Evolutionary conservation across 345 rosid genomes (phyloP), one percentile per base, ranked within the genome.

Genomic region (Capsella bursapastoris): DNA sequence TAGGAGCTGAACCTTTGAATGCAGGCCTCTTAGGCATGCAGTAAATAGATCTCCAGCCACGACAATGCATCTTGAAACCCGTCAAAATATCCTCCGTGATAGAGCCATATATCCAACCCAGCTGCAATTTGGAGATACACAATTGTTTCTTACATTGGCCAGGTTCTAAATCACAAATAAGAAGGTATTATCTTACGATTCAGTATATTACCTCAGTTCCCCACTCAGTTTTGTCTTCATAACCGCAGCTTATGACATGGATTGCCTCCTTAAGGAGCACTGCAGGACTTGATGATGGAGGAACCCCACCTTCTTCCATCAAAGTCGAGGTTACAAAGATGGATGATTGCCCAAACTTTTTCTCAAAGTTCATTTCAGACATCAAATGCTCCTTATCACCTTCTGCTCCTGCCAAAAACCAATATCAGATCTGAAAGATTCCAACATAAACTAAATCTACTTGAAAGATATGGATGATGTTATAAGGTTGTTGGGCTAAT

Each of bases 141-240:
- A 25, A 16, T 56, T 25, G 8, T 40, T 60, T 41, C 66, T 78
- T 61, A 72, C 61, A 45, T 44, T 14, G 50, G 45, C 8, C n/a
- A 64, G 68, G 32, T 56, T 57, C 28, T 32, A 57, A 77, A 40
- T 32, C 64, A 78, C n/a, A 25, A 11, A 10, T 11, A 50, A 55
- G 9, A 25, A 44, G 68, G 45, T 67, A 44, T 12, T 34, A 50
- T 62, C 1, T 47, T 28, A 38, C 13, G 18, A 15, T 51, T 72
- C 47, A 48, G 40, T 66, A 57, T 13, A 38, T 48, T 90, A 95
- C 97, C 97, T 95, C 99, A 45, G 70, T 69, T 68, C 99, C 99
- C 98, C 99, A 95, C 72, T 95, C 97, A n/a, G 91, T 95, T 79
- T 92, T 92, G 87, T 95, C 99, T 78, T 92, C 98, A 32, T 95